Conservation (phyloP, 176 grass and related monocot genomes). For the Otatea glauca region DNA sequence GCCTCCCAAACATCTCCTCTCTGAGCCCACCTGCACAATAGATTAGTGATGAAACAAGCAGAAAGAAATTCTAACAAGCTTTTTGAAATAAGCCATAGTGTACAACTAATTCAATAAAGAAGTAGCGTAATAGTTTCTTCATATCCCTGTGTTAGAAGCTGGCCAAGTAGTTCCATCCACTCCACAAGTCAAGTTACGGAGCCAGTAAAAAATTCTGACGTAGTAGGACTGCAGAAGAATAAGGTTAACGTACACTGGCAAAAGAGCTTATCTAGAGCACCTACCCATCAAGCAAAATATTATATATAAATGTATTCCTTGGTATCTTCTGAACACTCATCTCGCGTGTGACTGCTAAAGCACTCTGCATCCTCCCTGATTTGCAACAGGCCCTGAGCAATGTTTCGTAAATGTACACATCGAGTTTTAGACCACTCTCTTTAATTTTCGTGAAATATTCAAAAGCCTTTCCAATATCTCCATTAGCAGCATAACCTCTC, state of each 20-base stretch:
- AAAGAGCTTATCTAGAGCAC: constrained; percentile 35
- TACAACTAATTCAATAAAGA: constrained; percentile 15
- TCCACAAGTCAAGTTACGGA: constrained; percentile 19
- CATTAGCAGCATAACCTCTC: too few species aligned
- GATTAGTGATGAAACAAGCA: constrained; percentile 31
- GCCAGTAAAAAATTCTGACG: background rate
- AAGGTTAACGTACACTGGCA: constrained; percentile 23
- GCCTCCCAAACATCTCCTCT: constrained; percentile 99
- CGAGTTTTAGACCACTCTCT: too few species aligned
- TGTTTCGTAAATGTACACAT: too few species aligned
- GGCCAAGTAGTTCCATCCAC: background rate
- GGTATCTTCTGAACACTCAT: constrained; percentile 83
- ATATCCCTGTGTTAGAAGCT: constrained; percentile 1
- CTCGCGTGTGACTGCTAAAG: constrained; percentile 83
- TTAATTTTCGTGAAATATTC: too few species aligned
- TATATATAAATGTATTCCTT: constrained; percentile 92
- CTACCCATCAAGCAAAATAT: constrained; percentile 96
- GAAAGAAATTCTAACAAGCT: background rate
- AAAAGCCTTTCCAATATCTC: too few species aligned
- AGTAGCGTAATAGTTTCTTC: constrained; percentile 4
- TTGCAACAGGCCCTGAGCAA: too few species aligned
- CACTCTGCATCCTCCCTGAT: constrained; percentile 98
- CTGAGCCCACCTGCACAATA: constrained; percentile 79
- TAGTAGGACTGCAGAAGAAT: constrained; percentile 11
- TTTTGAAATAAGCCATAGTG: constrained; percentile 17